Evolutionary conservation across 805 yeast genomes (phyloP).

Genomic region (Kuraishia cidri): DNA sequence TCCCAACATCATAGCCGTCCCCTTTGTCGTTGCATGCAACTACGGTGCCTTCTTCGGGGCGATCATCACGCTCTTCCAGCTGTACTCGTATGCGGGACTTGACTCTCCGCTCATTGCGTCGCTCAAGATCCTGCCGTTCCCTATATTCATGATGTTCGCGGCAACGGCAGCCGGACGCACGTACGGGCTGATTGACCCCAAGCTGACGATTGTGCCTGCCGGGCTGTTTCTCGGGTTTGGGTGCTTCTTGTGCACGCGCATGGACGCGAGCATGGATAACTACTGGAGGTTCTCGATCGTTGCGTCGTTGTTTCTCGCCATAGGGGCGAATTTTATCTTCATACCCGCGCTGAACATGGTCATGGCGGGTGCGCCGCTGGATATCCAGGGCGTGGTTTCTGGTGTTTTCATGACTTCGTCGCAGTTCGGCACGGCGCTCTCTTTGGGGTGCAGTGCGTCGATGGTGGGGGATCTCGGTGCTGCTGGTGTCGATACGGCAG

Average conservation of each 20-base stretch:
- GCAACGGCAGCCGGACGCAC: background rate
- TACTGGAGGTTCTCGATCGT: background rate
- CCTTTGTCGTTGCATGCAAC: background rate
- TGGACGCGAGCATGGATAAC: background rate
- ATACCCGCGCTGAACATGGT: background rate
- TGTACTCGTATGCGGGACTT: background rate
- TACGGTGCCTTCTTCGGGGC: background rate
- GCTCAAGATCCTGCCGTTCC: slow-evolving; percentile 1
- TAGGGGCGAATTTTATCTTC: background rate
- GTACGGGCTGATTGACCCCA: background rate
- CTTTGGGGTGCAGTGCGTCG: slow-evolving; percentile 16
- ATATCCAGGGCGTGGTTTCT: slow-evolving; percentile 27
- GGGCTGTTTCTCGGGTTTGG: background rate
- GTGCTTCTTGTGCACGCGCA: background rate
- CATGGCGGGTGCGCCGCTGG: slow-evolving; percentile 20
- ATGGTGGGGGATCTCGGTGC: slow-evolving; percentile 11
- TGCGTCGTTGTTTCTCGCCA: background rate
- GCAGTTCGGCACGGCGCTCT: slow-evolving; percentile 22
- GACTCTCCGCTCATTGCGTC: background rate
- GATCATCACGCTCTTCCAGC: background rate
- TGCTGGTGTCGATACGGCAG: background rate
- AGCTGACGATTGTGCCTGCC: background rate
- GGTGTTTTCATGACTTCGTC: slow-evolving; percentile 25
- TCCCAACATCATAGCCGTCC: slow-evolving; percentile 11
- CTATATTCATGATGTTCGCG: background rate